Evolutionary conservation across 139 green algal species (phyloP), one percentile per base, ranked within the genome.

Genomic region (Marvania coccoides): DNA sequence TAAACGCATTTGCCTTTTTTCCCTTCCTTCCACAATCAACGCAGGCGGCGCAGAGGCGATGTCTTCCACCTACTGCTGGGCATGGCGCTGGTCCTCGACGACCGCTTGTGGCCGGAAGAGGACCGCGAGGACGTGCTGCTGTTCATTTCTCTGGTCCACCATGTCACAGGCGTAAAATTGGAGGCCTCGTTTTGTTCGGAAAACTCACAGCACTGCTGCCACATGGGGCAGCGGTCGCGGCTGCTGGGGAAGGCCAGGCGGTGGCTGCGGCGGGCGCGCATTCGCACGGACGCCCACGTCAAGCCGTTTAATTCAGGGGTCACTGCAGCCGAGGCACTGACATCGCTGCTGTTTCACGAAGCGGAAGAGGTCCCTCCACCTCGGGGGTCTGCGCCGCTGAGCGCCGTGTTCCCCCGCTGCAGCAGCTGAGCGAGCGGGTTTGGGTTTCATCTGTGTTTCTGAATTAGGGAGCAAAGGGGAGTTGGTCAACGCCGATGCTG

Each of bases 31-130:
- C 38, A 47, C 38, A 12, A 9, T n/a, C n/a, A n/a, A n/a, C n/a
- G n/a, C n/a, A n/a, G n/a, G n/a, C 45, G 40, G 31, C 63, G 70
- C 42, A 80, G 77, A 48, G 71, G 63, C 2, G 74, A 81, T n/a
- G 70, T 81, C 4, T 81, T 80, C 48, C 74, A 79, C 57, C 46
- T 81, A 38, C 64, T 81, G 30, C 45, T 81, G 12, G 45, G 24
- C 24, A 35, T 81, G 58, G 63, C 57, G 28, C 39, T 80, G 5
- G 29, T 47, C 3, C 61, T 81, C 24, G 74, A 81, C 37, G 48
- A 69, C 12, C 24, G 64, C 29, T 37, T 77, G 8, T 77, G 70
- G 70, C 70, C 64, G 6, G 42, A 62, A 26, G 31, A 63, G 19
- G 70, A 77, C 37, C 38, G 65, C 37, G 19, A 63, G 46, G 47